Evolutionary conservation across 148 eudicot species (phyloP).

Genomic region (Silene uniflora): DNA sequence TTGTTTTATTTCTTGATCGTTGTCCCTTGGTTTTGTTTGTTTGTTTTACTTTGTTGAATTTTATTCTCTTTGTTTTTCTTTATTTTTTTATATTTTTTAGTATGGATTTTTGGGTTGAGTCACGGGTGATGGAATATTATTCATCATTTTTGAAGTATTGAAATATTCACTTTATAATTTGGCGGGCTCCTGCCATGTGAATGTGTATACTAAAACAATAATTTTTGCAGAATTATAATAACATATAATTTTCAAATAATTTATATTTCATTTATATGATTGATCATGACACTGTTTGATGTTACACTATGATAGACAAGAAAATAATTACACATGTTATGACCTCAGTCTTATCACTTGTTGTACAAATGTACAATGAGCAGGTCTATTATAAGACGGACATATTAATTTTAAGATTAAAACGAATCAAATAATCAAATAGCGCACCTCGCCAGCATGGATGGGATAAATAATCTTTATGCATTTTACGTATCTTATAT

Average conservation of each 20-base stretch:
- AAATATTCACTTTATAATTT: neutral
- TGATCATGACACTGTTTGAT: neutral
- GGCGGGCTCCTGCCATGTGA: conserved; percentile 8
- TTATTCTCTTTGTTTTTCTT: conserved; percentile 36
- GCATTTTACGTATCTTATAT: no score
- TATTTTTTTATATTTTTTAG: conserved; percentile 14
- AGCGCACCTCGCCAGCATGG: no score
- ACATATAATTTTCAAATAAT: neutral
- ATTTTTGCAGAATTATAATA: neutral
- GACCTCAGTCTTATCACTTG: neutral
- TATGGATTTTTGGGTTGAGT: conserved; percentile 24
- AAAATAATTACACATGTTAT: neutral
- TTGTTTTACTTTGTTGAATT: conserved; percentile 32
- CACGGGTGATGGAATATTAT: conserved; percentile 37
- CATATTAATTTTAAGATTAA: no score
- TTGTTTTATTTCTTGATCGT: conserved; percentile 32
- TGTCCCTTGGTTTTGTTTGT: conserved; percentile 37
- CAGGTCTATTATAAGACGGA: no score
- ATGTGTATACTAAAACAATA: neutral
- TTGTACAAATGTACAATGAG: neutral
- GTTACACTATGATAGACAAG: neutral
- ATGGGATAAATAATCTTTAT: no score
- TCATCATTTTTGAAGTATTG: conserved; percentile 18
- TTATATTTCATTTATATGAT: neutral
- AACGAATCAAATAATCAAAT: no score